Evolutionary conservation across 1,284 basidiomycete genomes (phyloP).

Genomic region (Xerocomus minutiporus): DNA sequence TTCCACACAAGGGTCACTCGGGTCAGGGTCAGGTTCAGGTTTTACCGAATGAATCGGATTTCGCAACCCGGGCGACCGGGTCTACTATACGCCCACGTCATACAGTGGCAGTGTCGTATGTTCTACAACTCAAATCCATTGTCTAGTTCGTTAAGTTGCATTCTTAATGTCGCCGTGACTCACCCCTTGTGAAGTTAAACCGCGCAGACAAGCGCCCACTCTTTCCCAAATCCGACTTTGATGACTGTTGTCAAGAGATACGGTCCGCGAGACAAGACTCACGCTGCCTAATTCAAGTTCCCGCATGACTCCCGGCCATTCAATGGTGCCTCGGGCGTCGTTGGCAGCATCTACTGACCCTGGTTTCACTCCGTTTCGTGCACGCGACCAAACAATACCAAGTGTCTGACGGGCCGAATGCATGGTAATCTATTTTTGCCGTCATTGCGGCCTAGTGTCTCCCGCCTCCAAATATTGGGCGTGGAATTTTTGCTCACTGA

Average conservation of each 20-base stretch:
- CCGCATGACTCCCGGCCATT: neutral
- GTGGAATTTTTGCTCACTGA: slow-evolving; percentile 6
- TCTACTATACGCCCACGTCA: neutral
- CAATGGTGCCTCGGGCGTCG: neutral
- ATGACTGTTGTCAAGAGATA: slow-evolving; percentile 12
- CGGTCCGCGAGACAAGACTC: slow-evolving; percentile 2
- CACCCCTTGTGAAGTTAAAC: slow-evolving; percentile 13
- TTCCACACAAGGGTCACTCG: slow-evolving; percentile 12
- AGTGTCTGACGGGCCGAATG: neutral
- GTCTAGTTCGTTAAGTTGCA: neutral
- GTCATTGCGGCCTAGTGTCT: neutral
- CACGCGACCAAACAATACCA: neutral
- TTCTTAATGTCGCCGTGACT: slow-evolving; percentile 17
- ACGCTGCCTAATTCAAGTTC: neutral
- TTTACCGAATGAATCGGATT: slow-evolving; percentile 13
- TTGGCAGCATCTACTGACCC: slow-evolving; percentile 3
- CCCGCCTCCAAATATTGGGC: neutral
- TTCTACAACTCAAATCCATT: neutral
- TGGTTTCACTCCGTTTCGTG: slow-evolving; percentile 13
- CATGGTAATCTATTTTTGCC: neutral
- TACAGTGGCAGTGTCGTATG: slow-evolving; percentile 12
- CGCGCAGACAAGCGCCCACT: neutral
- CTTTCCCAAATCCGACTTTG: slow-evolving; percentile 2
- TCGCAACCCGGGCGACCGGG: slow-evolving; percentile 10
- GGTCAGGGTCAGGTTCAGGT: slow-evolving; percentile 14